Evolutionary conservation across 345 rosid genomes (phyloP).

Genomic region (Murraya paniculata): DNA sequence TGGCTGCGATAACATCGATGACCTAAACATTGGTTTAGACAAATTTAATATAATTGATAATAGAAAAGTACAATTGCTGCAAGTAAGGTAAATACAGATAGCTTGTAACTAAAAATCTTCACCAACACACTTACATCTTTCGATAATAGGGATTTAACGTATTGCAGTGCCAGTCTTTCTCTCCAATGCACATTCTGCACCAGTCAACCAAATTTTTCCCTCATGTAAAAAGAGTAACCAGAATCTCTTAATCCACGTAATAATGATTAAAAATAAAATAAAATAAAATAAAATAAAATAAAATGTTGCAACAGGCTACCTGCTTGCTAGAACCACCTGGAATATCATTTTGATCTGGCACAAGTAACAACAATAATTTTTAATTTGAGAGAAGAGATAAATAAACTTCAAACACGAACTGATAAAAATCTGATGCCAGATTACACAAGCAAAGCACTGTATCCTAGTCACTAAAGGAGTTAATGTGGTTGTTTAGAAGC

Average conservation of each 20-base stretch:
- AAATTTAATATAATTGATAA: conserved; percentile 3
- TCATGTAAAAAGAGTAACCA: conserved; percentile 5
- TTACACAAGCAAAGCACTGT: neutral
- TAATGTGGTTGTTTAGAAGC: neutral
- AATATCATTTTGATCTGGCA: conserved; percentile 54
- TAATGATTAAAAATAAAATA: neutral
- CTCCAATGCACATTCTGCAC: conserved; percentile 83
- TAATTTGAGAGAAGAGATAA: neutral
- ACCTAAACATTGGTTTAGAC: conserved; percentile 41
- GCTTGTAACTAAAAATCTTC: conserved; percentile 5
- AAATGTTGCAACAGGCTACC: conserved; percentile 32
- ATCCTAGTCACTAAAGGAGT: neutral
- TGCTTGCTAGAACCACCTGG: conserved; percentile 37
- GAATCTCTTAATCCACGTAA: neutral
- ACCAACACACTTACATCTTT: conserved; percentile 63
- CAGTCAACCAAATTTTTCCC: conserved; percentile 20
- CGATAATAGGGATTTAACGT: conserved; percentile 60
- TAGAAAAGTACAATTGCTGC: neutral
- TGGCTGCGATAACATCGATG: conserved; percentile 57
- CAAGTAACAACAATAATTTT: conserved; percentile 6
- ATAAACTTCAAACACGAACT: neutral
- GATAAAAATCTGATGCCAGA: neutral
- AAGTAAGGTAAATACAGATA: neutral
- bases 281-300: conserved; percentile 2
- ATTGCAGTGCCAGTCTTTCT: conserved; percentile 67